phyloP scores from a whole-genome alignment of 1,284 basidiomycete species.

The Pseudozyma pruni region DNA sequence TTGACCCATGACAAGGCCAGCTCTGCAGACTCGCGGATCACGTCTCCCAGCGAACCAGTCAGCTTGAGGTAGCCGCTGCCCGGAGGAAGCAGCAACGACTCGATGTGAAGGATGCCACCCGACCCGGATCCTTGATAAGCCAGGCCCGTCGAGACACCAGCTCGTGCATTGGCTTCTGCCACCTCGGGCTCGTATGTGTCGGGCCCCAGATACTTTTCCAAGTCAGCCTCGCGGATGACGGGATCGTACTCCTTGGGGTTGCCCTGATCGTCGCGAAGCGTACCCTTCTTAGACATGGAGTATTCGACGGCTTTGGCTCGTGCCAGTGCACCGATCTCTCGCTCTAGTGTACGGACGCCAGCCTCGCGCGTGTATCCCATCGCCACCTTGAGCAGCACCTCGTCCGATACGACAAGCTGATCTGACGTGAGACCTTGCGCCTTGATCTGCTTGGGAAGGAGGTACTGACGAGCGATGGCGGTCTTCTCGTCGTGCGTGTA shows the following conservation, averaged over 20 bases:
- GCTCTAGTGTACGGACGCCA: conserved; percentile 88
- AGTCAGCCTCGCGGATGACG: conserved; percentile 76
- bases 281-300: conserved; percentile 76
- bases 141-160: conserved; percentile 81
- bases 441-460: conserved; percentile 83
- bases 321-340: conserved; percentile 84
- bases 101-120: conserved; percentile 84
- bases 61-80: conserved; percentile 78
- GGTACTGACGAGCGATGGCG: conserved; percentile 71
- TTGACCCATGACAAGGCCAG: conserved; percentile 78
- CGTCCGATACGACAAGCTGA: conserved; percentile 75
- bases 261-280: conserved; percentile 51
- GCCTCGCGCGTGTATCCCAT: conserved; percentile 86
- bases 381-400: conserved; percentile 77
- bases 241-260: conserved; percentile 72
- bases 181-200: conserved; percentile 84
- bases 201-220: conserved; percentile 86
- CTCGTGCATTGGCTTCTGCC: conserved; percentile 77
- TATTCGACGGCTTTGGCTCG: conserved; percentile 77
- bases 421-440: conserved; percentile 75
- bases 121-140: conserved; percentile 89
- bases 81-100: conserved; percentile 77
- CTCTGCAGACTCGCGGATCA: conserved; percentile 89
- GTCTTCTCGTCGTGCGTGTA: conserved; percentile 70
- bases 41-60: conserved; percentile 77